Conservation (phyloP, 1,284 basidiomycete genomes). For the Pisolithus thermaeus region DNA sequence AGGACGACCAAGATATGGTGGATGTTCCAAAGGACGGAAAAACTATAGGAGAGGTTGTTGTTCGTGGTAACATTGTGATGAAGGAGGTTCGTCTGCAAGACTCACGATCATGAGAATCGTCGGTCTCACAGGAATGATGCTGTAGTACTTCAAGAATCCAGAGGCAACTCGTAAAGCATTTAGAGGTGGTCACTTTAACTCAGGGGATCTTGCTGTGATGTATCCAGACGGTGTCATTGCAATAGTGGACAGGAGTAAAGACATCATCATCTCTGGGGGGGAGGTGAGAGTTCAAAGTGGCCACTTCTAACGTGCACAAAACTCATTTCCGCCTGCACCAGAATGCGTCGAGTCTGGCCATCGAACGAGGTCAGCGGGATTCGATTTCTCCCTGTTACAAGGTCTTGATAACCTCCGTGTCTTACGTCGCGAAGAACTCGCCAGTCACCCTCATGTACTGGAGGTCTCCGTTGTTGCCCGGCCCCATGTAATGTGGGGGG, state of each 20-base stretch:
- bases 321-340: conserved; percentile 24
- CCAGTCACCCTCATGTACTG: conserved; percentile 75
- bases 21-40: conserved; percentile 80
- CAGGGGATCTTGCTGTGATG: conserved; percentile 84
- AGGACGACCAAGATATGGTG: conserved; percentile 45
- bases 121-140: not conserved
- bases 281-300: conserved; percentile 43
- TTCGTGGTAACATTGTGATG: conserved; percentile 85
- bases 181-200: conserved; percentile 70
- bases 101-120: too few relatives aligned
- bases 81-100: conserved; percentile 47
- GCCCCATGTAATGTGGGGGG: conserved; percentile 76
- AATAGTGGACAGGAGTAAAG: conserved; percentile 66
- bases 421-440: conserved; percentile 47
- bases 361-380: conserved; percentile 62
- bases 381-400: not conserved
- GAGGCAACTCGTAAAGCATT: conserved; percentile 78
- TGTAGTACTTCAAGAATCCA: conserved; percentile 71
- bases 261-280: conserved; percentile 84
- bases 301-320: too few relatives aligned
- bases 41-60: conserved; percentile 81
- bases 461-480: conserved; percentile 85
- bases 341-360: conserved; percentile 81
- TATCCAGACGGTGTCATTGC: conserved; percentile 70
- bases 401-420: not conserved